phyloP scores from a whole-genome alignment of 2,329 filamentous ascomycete genomes.

The Colletotrichum sublineola region DNA sequence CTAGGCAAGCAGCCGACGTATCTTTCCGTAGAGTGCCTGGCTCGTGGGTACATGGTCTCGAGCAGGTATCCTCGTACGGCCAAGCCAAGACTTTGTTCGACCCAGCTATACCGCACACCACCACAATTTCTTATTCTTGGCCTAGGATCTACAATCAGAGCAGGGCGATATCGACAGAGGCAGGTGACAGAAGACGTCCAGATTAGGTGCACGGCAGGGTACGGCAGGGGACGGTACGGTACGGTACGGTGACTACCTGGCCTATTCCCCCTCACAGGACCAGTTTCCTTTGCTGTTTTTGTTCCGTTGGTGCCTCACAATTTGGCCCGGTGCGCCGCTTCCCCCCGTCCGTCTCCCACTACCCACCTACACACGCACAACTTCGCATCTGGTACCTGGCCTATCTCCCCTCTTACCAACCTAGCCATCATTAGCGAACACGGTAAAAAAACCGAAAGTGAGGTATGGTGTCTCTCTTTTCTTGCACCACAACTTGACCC shows the following conservation, averaged over 20 bases:
- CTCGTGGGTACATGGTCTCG: not conserved
- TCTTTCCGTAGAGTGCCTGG: not conserved
- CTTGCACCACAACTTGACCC: slow-evolving; percentile 7
- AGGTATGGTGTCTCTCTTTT: slow-evolving; percentile 12
- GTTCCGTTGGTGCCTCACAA: slow-evolving; percentile 36
- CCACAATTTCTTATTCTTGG: slow-evolving; percentile 28
- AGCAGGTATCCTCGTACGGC: slow-evolving; percentile 21
- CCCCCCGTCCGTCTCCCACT: not conserved
- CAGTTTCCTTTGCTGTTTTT: slow-evolving; percentile 7
- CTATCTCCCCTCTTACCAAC: not conserved
- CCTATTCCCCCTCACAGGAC: not conserved
- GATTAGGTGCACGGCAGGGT: not conserved
- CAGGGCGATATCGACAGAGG: not conserved
- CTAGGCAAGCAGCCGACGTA: not conserved
- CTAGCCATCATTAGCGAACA: slow-evolving; percentile 29
- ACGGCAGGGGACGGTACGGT: too few relatives aligned
- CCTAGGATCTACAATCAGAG: not conserved
- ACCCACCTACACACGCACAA: slow-evolving; percentile 2
- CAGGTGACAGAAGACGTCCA: not conserved
- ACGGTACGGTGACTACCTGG: not conserved
- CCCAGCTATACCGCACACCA: not conserved
- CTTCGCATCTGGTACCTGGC: slow-evolving; percentile 15
- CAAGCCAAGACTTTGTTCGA: slow-evolving; percentile 35
- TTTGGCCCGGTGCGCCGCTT: slow-evolving; percentile 18
- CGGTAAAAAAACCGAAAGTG: slow-evolving; percentile 1